Conservation (phyloP, 2,329 filamentous ascomycete species). For the Amesomyces nigricolor region DNA sequence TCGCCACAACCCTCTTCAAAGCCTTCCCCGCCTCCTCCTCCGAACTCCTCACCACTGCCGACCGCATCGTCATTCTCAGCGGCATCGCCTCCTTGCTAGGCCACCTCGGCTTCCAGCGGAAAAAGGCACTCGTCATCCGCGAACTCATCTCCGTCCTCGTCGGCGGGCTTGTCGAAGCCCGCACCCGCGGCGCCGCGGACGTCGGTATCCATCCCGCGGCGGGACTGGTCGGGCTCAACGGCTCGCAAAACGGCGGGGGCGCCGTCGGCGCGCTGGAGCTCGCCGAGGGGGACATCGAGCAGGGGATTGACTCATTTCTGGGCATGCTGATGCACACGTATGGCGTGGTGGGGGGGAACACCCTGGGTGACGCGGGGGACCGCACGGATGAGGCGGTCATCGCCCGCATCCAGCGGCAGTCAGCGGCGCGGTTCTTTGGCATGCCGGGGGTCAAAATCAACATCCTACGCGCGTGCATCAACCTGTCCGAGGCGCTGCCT, state of each 20-base stretch:
- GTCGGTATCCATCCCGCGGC: constrained; percentile 92
- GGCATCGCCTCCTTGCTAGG: constrained; percentile 86
- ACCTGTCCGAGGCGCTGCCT: constrained; percentile 87
- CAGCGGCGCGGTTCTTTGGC: constrained; percentile 62
- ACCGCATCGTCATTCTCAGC: constrained; percentile 72
- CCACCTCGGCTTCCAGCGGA: constrained; percentile 71
- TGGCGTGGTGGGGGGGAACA: constrained; percentile 48
- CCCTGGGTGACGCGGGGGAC: constrained; percentile 26
- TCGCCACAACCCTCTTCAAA: constrained; percentile 59
- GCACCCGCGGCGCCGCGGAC: constrained; percentile 90
- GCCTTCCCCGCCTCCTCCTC: constrained; percentile 64
- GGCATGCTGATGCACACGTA: constrained; percentile 57
- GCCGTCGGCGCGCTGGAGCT: constrained; percentile 44
- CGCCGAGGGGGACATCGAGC: constrained; percentile 58
- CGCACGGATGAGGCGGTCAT: constrained; percentile 50
- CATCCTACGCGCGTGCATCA: constrained; percentile 82
- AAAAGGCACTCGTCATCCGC: constrained; percentile 84
- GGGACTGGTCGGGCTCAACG: constrained; percentile 68
- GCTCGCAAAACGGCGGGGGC: constrained; percentile 33
- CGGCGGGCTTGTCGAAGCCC: constrained; percentile 78
- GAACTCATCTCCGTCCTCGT: constrained; percentile 81
- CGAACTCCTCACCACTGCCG: constrained; percentile 64
- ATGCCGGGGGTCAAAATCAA: constrained; percentile 77
- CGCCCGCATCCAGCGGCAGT: constrained; percentile 54
- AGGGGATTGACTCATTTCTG: constrained; percentile 59